phyloP scores from a whole-genome alignment of 2,329 filamentous ascomycete genomes.

The Botrytis deweyae region DNA sequence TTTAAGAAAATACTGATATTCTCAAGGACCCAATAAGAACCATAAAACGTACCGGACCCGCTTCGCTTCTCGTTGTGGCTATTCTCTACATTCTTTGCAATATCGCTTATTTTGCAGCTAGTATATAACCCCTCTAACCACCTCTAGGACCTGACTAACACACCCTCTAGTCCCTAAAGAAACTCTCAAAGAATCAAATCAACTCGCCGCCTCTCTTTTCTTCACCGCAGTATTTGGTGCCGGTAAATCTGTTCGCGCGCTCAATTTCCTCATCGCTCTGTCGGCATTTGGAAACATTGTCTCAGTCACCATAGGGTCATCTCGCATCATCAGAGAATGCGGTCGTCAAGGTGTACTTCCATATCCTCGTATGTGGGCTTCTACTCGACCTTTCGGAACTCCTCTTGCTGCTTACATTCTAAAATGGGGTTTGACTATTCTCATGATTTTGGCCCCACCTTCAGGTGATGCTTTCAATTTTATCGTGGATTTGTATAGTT shows the following conservation, averaged over 20 bases:
- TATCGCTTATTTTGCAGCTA: constrained; percentile 59
- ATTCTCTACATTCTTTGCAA: constrained; percentile 59
- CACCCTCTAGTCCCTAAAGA: constrained; percentile 48
- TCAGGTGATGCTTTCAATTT: constrained; percentile 66
- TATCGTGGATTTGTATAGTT: constrained; percentile 57
- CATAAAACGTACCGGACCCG: constrained; percentile 50
- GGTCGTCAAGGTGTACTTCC: constrained; percentile 37
- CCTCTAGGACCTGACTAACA: neutral
- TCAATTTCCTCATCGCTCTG: constrained; percentile 49
- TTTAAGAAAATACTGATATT: neutral
- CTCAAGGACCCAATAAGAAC: constrained; percentile 54
- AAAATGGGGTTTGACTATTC: constrained; percentile 56
- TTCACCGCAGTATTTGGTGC: constrained; percentile 55
- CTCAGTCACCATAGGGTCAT: constrained; percentile 51
- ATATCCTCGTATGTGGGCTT: constrained; percentile 49
- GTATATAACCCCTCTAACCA: constrained; percentile 27
- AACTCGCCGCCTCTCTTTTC: constrained; percentile 42
- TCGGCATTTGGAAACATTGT: constrained; percentile 51
- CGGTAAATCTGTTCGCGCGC: constrained; percentile 45
- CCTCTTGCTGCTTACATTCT: constrained; percentile 58
- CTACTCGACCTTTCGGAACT: constrained; percentile 62
- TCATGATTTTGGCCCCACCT: constrained; percentile 61
- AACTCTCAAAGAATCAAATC: constrained; percentile 52
- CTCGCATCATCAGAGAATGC: constrained; percentile 59
- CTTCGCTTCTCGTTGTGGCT: constrained; percentile 52